phyloP scores from a whole-genome alignment of 306 rosid genomes.

The Sesbania bispinosa region DNA sequence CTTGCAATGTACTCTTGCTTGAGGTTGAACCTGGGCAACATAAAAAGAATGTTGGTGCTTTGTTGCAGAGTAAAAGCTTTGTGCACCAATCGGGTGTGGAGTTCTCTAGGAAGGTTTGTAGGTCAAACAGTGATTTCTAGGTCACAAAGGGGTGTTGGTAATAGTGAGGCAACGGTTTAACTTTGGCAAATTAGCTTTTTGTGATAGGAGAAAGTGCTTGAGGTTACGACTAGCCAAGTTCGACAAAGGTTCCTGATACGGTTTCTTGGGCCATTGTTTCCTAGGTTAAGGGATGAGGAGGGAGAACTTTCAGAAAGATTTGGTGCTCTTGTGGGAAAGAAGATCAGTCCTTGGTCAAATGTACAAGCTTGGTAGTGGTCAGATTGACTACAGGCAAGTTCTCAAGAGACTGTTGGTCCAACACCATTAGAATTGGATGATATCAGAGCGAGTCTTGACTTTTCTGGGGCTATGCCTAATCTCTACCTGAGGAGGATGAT shows the following conservation, averaged over 20 bases:
- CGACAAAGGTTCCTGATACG: conserved; percentile 49
- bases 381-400: conserved; percentile 33
- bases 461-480: conserved; percentile 31
- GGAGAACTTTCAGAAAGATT: conserved; percentile 55
- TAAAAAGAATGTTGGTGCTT: conserved; percentile 25
- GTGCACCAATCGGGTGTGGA: conserved; percentile 41
- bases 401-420: conserved; percentile 43
- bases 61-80: conserved; percentile 57
- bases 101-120: conserved; percentile 46
- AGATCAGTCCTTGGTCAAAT: conserved; percentile 51
- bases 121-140: conserved; percentile 57
- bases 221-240: conserved; percentile 56
- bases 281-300: conserved; percentile 55
- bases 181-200: conserved; percentile 59
- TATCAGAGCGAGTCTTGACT: conserved; percentile 39
- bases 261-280: conserved; percentile 70
- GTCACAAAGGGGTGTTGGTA: conserved; percentile 39
- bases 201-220: conserved; percentile 86
- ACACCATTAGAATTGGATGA: conserved; percentile 44
- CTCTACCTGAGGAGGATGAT: conserved; percentile 36
- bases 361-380: conserved; percentile 42
- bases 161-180: conserved; percentile 40
- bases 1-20: conserved; percentile 80
- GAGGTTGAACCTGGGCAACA: conserved; percentile 63
- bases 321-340: conserved; percentile 55